Base-by-base conservation (phyloP, 768 basidiomycete species). In the Pilatotrama ljubarskyi region DNA sequence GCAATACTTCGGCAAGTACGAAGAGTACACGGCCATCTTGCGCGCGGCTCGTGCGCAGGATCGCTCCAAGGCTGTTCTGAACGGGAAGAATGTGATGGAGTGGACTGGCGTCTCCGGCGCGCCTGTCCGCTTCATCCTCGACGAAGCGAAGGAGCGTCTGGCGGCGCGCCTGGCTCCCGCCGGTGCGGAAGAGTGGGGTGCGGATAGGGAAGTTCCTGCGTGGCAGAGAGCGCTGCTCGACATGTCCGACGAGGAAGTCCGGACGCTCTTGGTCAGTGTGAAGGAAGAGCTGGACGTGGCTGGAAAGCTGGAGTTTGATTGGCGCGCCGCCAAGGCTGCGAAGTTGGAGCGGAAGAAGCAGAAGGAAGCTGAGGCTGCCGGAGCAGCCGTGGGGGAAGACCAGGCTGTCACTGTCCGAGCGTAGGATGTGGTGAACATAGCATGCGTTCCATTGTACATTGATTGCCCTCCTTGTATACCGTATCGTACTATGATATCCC, bases 11-110 rank as follows among this genome's bases (percentile, higher is more conserved):
- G 44, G 65, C 37, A 66, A 70, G 59, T 55, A 71, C 58, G 67
- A 55, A 64, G 49, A 66, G 55, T 51, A 65, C 57, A 56, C 63
- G 50, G 72, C 56, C 66, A 46, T 70, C 20, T 38, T 69, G 11
- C 47, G 51, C 29, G 58, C 77, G 20, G 69, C 67, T 7, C 59
- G 59, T 5, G 74, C 72, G 68, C 61, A 69, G 58, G 37, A 49
- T 32, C 62, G 64, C 47, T 56, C 63, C 1, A 63, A 59, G n/a
- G 61, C 51, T n/a, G 38, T 64, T 22, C 67, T 72, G 52, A 64
- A 54, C 17, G 69, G 71, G 37, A 64, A 17, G n/a, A 55, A 64
- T 41, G 58, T 70, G 3, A 58, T 62, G 41, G 54, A 61, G 15
- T 69, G 68, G 67, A 68, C 69, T 15, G 71, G 65, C 5, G 24